Conservation (phyloP, 2,329 filamentous ascomycete species). For the Knufia fluminis region DNA sequence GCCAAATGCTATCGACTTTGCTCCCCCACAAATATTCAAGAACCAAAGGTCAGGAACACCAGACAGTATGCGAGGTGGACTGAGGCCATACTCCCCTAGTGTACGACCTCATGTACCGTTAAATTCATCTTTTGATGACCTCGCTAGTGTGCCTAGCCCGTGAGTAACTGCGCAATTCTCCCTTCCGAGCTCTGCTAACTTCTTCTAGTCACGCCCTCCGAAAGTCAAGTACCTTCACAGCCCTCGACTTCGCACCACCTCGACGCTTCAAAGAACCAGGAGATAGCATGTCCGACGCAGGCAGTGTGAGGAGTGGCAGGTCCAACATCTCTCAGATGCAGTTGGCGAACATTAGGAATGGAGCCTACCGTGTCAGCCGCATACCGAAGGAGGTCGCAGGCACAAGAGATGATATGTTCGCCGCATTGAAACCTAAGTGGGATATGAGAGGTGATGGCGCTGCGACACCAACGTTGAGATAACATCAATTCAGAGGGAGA, state of each 20-base stretch:
- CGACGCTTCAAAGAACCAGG: slow-evolving; percentile 35
- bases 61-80: slow-evolving; percentile 49
- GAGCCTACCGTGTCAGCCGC: slow-evolving; percentile 77
- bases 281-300: slow-evolving; percentile 36
- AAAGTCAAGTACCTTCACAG: slow-evolving; percentile 41
- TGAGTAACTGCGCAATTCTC: slow-evolving; percentile 45
- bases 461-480: not conserved
- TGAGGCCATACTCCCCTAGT: slow-evolving; percentile 62
- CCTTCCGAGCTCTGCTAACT: slow-evolving; percentile 9
- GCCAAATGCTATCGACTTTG: slow-evolving; percentile 63
- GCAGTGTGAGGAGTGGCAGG: slow-evolving; percentile 56
- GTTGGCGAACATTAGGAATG: slow-evolving; percentile 62
- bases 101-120: slow-evolving; percentile 70
- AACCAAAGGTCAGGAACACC: slow-evolving; percentile 61
- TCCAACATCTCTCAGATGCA: slow-evolving; percentile 67
- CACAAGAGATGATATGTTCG: slow-evolving; percentile 57
- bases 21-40: slow-evolving; percentile 59
- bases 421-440: slow-evolving; percentile 50
- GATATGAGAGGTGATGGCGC: slow-evolving; percentile 32
- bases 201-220: slow-evolving; percentile 36
- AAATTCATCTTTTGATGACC: slow-evolving; percentile 75
- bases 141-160: slow-evolving; percentile 78
- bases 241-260: slow-evolving; percentile 42
- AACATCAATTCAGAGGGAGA: not conserved
- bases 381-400: slow-evolving; percentile 76